These are phyloP conservation scores for Penicillium canariense DNA, from an alignment of 495 filamentous ascomycete species.

Conservation along the genomic window DNA sequence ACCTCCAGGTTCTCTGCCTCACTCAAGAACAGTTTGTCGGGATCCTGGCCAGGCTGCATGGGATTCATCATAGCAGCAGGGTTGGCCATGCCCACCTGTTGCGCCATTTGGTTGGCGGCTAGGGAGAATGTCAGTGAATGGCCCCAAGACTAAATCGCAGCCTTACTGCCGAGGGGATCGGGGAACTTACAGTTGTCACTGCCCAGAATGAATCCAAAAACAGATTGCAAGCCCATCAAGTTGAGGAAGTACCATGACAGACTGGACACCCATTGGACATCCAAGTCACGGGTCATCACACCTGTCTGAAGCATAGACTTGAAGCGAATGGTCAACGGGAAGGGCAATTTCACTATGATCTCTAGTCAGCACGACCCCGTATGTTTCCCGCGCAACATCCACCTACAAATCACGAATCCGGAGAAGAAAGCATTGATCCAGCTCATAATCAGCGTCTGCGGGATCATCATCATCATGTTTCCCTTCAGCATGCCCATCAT, in stretches of 20 bases:
- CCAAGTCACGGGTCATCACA: slow-evolving; percentile 90
- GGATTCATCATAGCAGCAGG: slow-evolving; percentile 66
- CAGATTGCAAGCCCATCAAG: slow-evolving; percentile 90
- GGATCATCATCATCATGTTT: slow-evolving; percentile 99
- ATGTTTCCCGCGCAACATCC: neutral
- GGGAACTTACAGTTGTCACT: slow-evolving; percentile 87
- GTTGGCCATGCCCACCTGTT: slow-evolving; percentile 86
- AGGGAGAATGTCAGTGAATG: slow-evolving; percentile 11
- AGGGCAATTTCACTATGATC: slow-evolving; percentile 86
- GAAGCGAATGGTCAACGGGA: slow-evolving; percentile 96
- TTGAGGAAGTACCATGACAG: slow-evolving; percentile 99
- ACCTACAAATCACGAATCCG: slow-evolving; percentile 92
- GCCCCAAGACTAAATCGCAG: neutral
- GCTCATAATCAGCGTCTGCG: slow-evolving; percentile 97
- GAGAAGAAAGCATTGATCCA: slow-evolving; percentile 99
- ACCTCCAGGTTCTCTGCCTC: slow-evolving; percentile 97
- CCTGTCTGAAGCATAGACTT: slow-evolving; percentile 99
- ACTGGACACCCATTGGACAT: slow-evolving; percentile 96
- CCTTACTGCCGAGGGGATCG: neutral
- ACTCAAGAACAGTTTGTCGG: slow-evolving; percentile 84
- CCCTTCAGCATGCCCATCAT: slow-evolving; percentile 99
- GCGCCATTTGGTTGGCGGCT: slow-evolving; percentile 93
- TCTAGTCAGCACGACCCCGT: slow-evolving; percentile 16
- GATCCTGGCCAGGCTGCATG: slow-evolving; percentile 92
- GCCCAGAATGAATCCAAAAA: slow-evolving; percentile 96